phyloP scores from a whole-genome alignment of 805 yeast species.

The Kodamaea laetipori region DNA sequence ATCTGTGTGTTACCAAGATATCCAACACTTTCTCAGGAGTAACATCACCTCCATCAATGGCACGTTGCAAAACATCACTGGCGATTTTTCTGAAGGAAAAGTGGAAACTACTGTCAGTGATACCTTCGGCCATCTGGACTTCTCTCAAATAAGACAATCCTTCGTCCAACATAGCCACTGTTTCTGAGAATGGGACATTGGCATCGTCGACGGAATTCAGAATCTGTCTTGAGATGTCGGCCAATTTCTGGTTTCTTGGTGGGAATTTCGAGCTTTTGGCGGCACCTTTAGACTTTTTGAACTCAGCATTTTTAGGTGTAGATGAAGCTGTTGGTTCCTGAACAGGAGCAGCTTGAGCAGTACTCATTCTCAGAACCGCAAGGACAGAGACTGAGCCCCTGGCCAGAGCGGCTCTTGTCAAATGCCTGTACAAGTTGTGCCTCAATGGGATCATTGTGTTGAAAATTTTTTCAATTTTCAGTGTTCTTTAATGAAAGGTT shows the following conservation, averaged over 20 bases:
- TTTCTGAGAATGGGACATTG: conserved; percentile 27
- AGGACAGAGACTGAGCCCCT: conserved; percentile 4
- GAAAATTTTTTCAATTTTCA: not conserved
- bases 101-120: conserved; percentile 28
- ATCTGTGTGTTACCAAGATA: conserved; percentile 27
- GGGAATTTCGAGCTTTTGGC: not conserved
- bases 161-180: conserved; percentile 42
- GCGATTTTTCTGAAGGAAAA: conserved; percentile 31
- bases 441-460: conserved; percentile 19
- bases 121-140: conserved; percentile 35
- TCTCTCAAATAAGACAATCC: conserved; percentile 42
- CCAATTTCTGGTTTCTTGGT: conserved; percentile 27
- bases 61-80: conserved; percentile 23
- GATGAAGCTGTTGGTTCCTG: not conserved
- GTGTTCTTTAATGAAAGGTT: too few species aligned
- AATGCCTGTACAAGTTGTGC: conserved; percentile 16
- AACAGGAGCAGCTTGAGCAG: conserved; percentile 10
- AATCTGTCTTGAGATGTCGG: conserved; percentile 38
- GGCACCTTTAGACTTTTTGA: too few species aligned
- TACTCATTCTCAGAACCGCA: conserved; percentile 7
- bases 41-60: conserved; percentile 16
- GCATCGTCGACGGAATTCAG: conserved; percentile 23
- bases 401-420: conserved; percentile 14
- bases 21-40: conserved; percentile 28
- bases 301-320: too few species aligned